phyloP scores from a whole-genome alignment of 345 rosid species.

The Citrus sinensis region DNA sequence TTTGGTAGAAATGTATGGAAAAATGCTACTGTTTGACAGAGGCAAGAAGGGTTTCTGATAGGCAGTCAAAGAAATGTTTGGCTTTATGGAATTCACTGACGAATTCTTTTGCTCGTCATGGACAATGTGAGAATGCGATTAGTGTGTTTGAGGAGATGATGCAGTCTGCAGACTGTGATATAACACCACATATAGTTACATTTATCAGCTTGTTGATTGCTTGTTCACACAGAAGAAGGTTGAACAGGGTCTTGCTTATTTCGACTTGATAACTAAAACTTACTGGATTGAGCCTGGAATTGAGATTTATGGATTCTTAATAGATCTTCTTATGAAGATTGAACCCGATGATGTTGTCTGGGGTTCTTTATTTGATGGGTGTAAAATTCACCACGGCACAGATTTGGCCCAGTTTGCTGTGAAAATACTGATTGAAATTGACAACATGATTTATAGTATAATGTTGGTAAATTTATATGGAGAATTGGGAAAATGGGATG shows the following conservation, averaged over 20 bases:
- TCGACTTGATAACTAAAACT: conserved; percentile 46
- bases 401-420: conserved; percentile 68
- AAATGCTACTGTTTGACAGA: conserved; percentile 65
- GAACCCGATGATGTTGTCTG: conserved; percentile 77
- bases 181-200: conserved; percentile 52
- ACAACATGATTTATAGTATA: not conserved
- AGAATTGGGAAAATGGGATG: conserved; percentile 57
- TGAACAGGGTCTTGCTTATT: conserved; percentile 55
- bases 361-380: conserved; percentile 76
- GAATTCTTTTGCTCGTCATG: conserved; percentile 77
- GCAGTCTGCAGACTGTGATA: conserved; percentile 17
- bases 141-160: conserved; percentile 47
- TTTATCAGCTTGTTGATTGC: conserved; percentile 77
- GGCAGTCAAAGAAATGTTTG: conserved; percentile 38
- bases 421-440: no score
- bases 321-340: conserved; percentile 75
- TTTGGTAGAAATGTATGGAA: conserved; percentile 75
- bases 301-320: conserved; percentile 75
- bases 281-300: conserved; percentile 37
- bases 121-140: conserved; percentile 46
- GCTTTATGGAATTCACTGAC: conserved; percentile 79
- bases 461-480: conserved; percentile 45
- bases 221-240: conserved; percentile 76
- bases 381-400: conserved; percentile 47
- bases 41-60: conserved; percentile 40